Percentiles rank a stretch among this genome's conserved stretches.
These are phyloP conservation scores for Senna siamea DNA, from an alignment of 306 rosid species.

Conservation along the genomic window DNA sequence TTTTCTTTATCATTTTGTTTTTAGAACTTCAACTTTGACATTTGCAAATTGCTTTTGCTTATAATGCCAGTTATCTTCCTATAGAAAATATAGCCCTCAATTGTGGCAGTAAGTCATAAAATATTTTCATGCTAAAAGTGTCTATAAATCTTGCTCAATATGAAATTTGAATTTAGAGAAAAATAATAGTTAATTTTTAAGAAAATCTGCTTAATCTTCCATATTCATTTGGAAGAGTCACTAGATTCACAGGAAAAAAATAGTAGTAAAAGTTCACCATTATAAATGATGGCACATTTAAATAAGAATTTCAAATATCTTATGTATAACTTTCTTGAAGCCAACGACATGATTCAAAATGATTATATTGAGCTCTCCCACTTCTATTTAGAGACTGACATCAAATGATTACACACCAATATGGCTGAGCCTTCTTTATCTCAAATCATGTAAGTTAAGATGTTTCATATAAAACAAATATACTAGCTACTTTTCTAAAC, in stretches of 20 bases:
- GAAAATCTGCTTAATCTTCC: too few relatives aligned
- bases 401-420: constrained; percentile 34
- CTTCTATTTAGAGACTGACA: constrained; percentile 81
- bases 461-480: too few relatives aligned
- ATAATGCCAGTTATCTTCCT: constrained; percentile 31
- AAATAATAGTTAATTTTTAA: too few relatives aligned
- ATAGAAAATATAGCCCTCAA: constrained; percentile 43
- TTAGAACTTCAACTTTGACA: neutral
- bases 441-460: too few relatives aligned
- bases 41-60: constrained; percentile 22
- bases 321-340: constrained; percentile 81
- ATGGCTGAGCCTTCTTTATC: too few relatives aligned
- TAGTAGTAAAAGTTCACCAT: too few relatives aligned
- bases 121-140: too few relatives aligned
- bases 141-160: too few relatives aligned
- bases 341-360: constrained; percentile 87
- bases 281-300: neutral
- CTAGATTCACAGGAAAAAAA: neutral
- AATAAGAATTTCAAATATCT: constrained; percentile 26
- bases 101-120: constrained; percentile 40
- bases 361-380: constrained; percentile 83
- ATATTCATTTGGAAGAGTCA: neutral
- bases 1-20: constrained; percentile 10
- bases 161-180: too few relatives aligned
- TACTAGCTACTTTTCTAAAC: too few relatives aligned